A percentile compares a stretch with the other conserved stretches of the same genome.
Evolutionary conservation across 257 asterid species (phyloP).

Genomic region (Verbena officinalis): DNA sequence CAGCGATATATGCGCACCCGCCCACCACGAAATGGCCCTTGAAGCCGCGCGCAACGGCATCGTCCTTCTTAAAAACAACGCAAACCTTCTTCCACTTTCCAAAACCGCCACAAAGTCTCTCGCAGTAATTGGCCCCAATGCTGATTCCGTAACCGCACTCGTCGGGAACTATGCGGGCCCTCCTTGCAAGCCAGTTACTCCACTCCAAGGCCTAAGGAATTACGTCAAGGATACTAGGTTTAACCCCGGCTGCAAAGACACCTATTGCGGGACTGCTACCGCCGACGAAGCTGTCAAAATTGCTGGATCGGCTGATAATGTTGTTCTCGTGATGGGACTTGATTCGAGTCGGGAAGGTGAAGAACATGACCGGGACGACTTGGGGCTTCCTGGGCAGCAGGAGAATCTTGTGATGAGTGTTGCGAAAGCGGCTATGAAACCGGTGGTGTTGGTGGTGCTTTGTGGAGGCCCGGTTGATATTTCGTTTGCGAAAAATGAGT

Average conservation of each 20-base stretch:
- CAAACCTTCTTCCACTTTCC: conserved; percentile 54
- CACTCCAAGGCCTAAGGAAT: conserved; percentile 50
- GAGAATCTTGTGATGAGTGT: conserved; percentile 38
- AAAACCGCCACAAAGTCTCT: conserved; percentile 41
- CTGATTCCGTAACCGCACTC: conserved; percentile 42
- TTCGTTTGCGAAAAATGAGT: conserved; percentile 58
- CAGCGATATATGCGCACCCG: conserved; percentile 46
- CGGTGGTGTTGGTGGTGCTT: conserved; percentile 56
- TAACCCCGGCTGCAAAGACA: conserved; percentile 49
- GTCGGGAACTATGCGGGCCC: conserved; percentile 68
- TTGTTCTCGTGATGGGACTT: conserved; percentile 69
- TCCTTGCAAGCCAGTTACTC: conserved; percentile 54
- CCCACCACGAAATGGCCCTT: conserved; percentile 53
- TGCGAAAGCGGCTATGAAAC: conserved; percentile 59
- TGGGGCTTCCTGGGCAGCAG: conserved; percentile 68
- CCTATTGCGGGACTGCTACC: conserved; percentile 46
- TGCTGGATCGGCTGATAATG: conserved; percentile 51
- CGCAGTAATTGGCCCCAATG: conserved; percentile 74
- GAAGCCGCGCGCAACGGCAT: conserved; percentile 63
- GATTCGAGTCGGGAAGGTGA: conserved; percentile 64
- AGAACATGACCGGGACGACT: conserved; percentile 53
- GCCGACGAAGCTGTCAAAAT: conserved; percentile 30
- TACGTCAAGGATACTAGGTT: conserved; percentile 39
- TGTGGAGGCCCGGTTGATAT: conserved; percentile 84
- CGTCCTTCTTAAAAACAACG: conserved; percentile 64